A percentile compares a stretch with the other conserved stretches of the same genome.
Conservation (phyloP, 257 asterid genomes). For the Lycium barbarum region DNA sequence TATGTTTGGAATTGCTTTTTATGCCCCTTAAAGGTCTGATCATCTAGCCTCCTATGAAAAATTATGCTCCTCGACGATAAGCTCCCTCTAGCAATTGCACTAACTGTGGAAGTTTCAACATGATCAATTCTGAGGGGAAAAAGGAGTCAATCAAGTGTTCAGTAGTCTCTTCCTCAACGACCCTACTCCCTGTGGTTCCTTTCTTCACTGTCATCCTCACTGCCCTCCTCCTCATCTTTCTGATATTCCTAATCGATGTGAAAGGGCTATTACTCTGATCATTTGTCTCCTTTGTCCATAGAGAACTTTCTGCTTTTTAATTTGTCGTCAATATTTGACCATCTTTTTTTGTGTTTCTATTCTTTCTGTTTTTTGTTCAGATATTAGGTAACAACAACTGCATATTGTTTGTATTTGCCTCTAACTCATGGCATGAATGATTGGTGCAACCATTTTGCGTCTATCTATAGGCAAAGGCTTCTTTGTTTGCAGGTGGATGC, state of each 20-base stretch:
- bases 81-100: neutral
- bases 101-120: neutral
- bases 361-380: neutral
- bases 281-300: neutral
- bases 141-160: neutral
- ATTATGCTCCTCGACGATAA: neutral
- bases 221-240: neutral
- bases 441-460: conserved; percentile 14
- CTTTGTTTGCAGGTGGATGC: conserved; percentile 83
- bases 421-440: conserved; percentile 29
- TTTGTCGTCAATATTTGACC: neutral
- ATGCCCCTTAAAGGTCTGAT: conserved; percentile 13
- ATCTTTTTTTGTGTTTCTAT: neutral
- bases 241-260: neutral
- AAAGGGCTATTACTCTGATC: neutral
- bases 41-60: neutral
- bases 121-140: neutral
- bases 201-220: neutral
- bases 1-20: neutral
- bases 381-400: neutral
- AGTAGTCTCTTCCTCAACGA: neutral
- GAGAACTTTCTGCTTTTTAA: neutral
- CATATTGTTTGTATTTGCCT: neutral
- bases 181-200: neutral
- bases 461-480: conserved; percentile 69